Conservation (phyloP, 2,329 filamentous ascomycete species). For the Penicillium sclerotiorum region DNA sequence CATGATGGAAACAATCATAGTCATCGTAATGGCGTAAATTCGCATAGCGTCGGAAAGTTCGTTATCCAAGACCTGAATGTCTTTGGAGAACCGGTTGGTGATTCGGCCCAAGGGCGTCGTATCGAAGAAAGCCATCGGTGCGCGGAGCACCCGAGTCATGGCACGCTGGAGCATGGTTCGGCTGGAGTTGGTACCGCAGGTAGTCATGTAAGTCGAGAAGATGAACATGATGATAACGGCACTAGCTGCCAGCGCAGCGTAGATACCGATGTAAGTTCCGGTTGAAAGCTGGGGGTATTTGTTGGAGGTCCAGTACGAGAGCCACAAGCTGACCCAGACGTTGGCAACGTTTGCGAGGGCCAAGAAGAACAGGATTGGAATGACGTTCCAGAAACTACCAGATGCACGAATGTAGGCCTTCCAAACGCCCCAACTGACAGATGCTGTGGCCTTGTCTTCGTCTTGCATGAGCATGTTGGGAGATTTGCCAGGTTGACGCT, state of each 20-base stretch:
- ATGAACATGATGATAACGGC: constrained; percentile 77
- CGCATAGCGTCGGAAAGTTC: constrained; percentile 84
- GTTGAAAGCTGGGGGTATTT: constrained; percentile 66
- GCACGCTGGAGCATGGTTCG: constrained; percentile 80
- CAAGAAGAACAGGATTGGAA: constrained; percentile 65
- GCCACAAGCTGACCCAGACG: constrained; percentile 85
- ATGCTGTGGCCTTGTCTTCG: constrained; percentile 66
- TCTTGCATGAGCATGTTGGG: constrained; percentile 48
- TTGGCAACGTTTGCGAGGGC: constrained; percentile 78
- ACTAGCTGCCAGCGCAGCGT: constrained; percentile 69
- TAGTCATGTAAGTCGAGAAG: constrained; percentile 77
- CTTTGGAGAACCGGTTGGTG: constrained; percentile 93
- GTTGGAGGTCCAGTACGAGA: constrained; percentile 89
- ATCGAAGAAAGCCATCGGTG: constrained; percentile 89
- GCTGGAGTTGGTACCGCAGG: constrained; percentile 78
- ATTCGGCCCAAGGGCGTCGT: constrained; percentile 94
- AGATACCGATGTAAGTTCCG: constrained; percentile 70
- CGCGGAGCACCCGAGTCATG: constrained; percentile 71
- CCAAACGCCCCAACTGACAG: constrained; percentile 81
- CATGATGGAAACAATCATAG: constrained; percentile 81
- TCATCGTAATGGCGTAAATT: constrained; percentile 87
- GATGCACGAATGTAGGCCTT: constrained; percentile 75
- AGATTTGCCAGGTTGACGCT: constrained; percentile 12
- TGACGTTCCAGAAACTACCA: constrained; percentile 64
- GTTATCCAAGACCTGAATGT: constrained; percentile 97